These are phyloP conservation scores for Condylostoma magnum DNA, from an alignment of 169 alveolate species.

Conservation along the genomic window DNA sequence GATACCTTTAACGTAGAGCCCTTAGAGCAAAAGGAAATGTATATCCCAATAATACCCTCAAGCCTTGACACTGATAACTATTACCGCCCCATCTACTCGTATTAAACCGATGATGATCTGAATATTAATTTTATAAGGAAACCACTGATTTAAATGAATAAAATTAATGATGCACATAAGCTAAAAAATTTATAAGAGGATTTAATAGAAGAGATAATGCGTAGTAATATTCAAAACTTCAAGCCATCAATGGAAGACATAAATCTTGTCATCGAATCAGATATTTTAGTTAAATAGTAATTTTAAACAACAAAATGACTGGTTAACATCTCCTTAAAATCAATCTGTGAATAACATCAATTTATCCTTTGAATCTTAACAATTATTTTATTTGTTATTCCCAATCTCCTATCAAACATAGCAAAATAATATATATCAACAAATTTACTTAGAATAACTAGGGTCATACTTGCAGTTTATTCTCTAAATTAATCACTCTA, in stretches of 20 bases:
- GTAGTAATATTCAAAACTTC: neutral
- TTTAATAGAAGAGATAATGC: neutral
- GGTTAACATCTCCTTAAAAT: too few relatives aligned
- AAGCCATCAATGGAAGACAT: neutral
- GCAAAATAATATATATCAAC: too few relatives aligned
- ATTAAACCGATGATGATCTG: neutral
- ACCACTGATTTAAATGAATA: neutral
- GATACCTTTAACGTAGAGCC: conserved; percentile 9
- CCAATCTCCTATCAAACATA: too few relatives aligned
- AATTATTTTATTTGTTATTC: too few relatives aligned
- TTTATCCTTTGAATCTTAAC: too few relatives aligned
- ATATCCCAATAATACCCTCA: neutral
- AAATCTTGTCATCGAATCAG: neutral
- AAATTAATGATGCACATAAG: neutral
- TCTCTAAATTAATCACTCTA: too few relatives aligned
- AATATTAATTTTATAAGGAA: neutral
- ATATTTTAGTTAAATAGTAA: neutral
- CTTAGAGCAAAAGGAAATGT: neutral
- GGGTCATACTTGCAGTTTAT: too few relatives aligned
- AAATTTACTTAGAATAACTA: too few relatives aligned
- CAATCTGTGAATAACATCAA: too few relatives aligned
- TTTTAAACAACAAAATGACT: too few relatives aligned
- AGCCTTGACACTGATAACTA: neutral
- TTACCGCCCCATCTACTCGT: neutral
- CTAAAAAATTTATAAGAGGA: neutral